Conservation (phyloP, 257 asterid species). For the Gardenia jasminoides region DNA sequence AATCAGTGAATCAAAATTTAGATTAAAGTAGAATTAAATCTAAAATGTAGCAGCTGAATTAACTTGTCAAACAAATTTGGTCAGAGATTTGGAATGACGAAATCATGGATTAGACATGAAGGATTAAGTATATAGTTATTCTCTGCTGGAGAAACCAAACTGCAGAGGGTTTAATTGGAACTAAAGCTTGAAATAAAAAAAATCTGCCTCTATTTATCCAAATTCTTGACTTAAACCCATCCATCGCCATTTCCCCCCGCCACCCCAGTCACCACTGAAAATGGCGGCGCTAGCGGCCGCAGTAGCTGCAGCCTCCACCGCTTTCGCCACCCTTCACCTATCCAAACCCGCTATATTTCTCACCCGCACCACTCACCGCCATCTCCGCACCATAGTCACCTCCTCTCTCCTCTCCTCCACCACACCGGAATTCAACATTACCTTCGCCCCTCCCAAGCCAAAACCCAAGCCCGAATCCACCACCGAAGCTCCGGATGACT, state of each 20-base stretch:
- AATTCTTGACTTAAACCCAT: neutral
- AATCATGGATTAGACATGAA: too few relatives aligned
- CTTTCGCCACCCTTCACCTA: conserved; percentile 51
- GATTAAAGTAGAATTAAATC: too few relatives aligned
- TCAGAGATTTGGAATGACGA: too few relatives aligned
- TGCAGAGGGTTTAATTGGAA: too few relatives aligned
- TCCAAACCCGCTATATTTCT: conserved; percentile 29
- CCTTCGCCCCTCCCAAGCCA: conserved; percentile 59
- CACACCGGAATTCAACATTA: conserved; percentile 59
- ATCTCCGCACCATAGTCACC: conserved; percentile 43
- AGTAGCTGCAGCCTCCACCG: conserved; percentile 43
- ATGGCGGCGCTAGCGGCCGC: conserved; percentile 79
- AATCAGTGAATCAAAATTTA: too few relatives aligned
- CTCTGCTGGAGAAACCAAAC: too few relatives aligned
- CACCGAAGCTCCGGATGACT: conserved; percentile 26
- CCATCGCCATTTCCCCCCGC: conserved; percentile 23
- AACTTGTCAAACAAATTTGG: too few relatives aligned
- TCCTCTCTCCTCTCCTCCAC: conserved; percentile 46
- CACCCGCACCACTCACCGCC: conserved; percentile 44
- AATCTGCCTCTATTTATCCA: too few relatives aligned
- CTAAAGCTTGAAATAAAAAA: too few relatives aligned
- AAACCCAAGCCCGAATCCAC: conserved; percentile 41
- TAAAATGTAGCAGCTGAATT: too few relatives aligned
- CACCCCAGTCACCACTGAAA: neutral
- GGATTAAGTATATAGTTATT: too few relatives aligned